phyloP scores from a whole-genome alignment of 2,329 filamentous ascomycete species.

The Atkinsonella hypoxylon region DNA sequence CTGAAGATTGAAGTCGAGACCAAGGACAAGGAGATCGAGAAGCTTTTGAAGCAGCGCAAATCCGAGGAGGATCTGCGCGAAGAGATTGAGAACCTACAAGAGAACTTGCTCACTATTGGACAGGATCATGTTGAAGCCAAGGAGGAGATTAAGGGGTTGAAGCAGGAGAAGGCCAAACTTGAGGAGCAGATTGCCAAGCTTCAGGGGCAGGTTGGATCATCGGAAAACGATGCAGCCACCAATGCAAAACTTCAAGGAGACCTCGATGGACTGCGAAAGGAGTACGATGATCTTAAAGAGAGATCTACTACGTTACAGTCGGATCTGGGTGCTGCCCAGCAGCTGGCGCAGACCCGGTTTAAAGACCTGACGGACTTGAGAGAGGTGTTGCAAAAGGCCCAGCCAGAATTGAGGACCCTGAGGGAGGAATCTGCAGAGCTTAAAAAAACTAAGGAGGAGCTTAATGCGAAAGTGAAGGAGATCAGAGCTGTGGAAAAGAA shows the following conservation, averaged over 20 bases:
- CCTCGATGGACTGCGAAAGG: slow-evolving; percentile 39
- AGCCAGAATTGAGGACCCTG: slow-evolving; percentile 72
- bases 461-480: slow-evolving; percentile 45
- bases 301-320: slow-evolving; percentile 62
- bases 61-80: slow-evolving; percentile 71
- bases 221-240: slow-evolving; percentile 24
- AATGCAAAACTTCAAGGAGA: slow-evolving; percentile 48
- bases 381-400: slow-evolving; percentile 69
- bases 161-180: slow-evolving; percentile 55
- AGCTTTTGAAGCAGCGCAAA: slow-evolving; percentile 55
- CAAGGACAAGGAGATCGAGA: slow-evolving; percentile 63
- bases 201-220: slow-evolving; percentile 53
- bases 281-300: slow-evolving; percentile 56
- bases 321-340: slow-evolving; percentile 74
- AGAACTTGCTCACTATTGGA: slow-evolving; percentile 67
- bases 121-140: slow-evolving; percentile 77
- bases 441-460: slow-evolving; percentile 63
- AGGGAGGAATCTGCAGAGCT: slow-evolving; percentile 66
- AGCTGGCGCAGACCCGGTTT: slow-evolving; percentile 76
- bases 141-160: slow-evolving; percentile 60
- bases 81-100: slow-evolving; percentile 73
- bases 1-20: slow-evolving; percentile 43
- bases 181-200: slow-evolving; percentile 50
- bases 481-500: slow-evolving; percentile 67
- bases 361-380: slow-evolving; percentile 76